A percentile compares a stretch with the other conserved stretches of the same genome.
Evolutionary conservation across 2,329 filamentous ascomycete species (phyloP).

Genomic region (Atkinsonella texensis): DNA sequence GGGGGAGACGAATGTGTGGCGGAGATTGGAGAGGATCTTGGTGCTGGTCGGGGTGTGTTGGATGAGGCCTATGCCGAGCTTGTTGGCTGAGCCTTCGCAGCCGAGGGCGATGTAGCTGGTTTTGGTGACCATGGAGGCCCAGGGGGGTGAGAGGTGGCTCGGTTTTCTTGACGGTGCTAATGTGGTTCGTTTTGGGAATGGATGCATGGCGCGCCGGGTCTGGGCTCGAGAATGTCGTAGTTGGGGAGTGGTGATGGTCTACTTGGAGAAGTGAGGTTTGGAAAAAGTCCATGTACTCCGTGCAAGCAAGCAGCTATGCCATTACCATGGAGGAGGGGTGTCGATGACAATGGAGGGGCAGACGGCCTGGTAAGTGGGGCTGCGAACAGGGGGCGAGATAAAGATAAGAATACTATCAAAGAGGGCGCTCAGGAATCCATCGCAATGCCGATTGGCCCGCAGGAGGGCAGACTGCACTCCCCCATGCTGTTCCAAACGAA

Average conservation of each 20-base stretch:
- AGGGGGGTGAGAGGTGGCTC: too few species aligned
- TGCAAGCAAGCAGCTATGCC: too few species aligned
- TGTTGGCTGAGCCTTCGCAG: slow-evolving; percentile 91
- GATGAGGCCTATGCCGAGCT: slow-evolving; percentile 89
- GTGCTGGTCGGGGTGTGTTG: slow-evolving; percentile 50
- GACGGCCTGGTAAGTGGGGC: not conserved
- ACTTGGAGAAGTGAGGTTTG: not conserved
- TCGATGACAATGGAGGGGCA: not conserved
- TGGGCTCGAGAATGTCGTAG: not conserved
- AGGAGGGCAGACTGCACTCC: too few species aligned
- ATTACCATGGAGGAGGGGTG: not conserved
- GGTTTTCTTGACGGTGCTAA: too few species aligned
- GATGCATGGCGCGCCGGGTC: too few species aligned
- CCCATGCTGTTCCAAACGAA: too few species aligned
- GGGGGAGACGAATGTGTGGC: slow-evolving; percentile 85
- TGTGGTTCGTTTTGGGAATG: too few species aligned
- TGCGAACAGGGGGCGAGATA: not conserved
- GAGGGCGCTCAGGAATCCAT: too few species aligned
- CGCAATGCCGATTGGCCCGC: too few species aligned
- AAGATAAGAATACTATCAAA: too few species aligned
- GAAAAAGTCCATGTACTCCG: not conserved
- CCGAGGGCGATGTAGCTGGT: slow-evolving; percentile 42
- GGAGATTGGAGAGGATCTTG: slow-evolving; percentile 78
- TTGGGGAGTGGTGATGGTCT: not conserved
- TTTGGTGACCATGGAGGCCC: not conserved